Evolutionary conservation across 164 flowering plant genomes (phyloP).

Genomic region (Stephania cephalantha): DNA sequence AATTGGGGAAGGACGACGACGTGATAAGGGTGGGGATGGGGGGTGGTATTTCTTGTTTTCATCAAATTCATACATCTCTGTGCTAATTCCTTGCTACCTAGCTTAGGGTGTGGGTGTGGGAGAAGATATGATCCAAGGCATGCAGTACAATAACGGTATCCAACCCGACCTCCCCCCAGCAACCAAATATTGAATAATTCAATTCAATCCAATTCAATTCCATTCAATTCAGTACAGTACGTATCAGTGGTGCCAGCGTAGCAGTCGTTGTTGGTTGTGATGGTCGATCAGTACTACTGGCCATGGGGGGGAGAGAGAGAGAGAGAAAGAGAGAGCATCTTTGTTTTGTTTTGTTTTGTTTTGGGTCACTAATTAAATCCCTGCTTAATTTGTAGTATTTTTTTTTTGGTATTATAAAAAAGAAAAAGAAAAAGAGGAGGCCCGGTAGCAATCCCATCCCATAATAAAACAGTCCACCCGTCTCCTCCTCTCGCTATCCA

Average conservation of each 20-base stretch:
- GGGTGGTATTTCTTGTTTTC: neutral
- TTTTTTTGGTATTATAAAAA: neutral
- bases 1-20: neutral
- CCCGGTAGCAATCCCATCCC: neutral
- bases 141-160: neutral
- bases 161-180: neutral
- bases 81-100: neutral
- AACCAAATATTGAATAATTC: neutral
- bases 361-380: too few species aligned
- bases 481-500: constrained; percentile 13
- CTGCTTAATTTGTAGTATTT: too few species aligned
- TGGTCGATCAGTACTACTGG: neutral
- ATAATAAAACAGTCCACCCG: too few species aligned
- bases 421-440: neutral
- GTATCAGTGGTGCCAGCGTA: neutral
- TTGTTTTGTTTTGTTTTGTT: neutral
- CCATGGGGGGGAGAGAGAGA: neutral
- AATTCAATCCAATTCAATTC: neutral
- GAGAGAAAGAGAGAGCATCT: neutral
- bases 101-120: neutral
- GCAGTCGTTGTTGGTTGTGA: neutral
- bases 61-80: neutral
- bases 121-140: neutral
- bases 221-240: neutral
- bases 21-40: too few species aligned